Conservation (phyloP, 2,329 filamentous ascomycete genomes). For the Albifimbria verrucaria region DNA sequence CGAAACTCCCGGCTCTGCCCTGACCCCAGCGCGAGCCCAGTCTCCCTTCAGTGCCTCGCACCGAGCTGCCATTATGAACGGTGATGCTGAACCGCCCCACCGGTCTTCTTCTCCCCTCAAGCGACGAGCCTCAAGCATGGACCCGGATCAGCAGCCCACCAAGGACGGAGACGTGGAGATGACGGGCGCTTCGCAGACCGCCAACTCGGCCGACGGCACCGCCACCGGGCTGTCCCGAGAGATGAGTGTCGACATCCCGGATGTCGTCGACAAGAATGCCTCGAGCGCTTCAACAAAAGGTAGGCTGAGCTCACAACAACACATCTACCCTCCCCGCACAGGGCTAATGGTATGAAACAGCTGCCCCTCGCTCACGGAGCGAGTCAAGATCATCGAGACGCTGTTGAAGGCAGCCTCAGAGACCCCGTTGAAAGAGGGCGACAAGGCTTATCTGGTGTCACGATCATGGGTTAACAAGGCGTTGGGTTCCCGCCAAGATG, state of each 20-base stretch:
- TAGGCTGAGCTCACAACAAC: conserved; percentile 15
- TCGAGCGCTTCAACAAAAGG: conserved; percentile 18
- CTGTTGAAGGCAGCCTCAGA: conserved; percentile 53
- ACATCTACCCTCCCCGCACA: not conserved
- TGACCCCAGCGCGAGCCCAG: conserved; percentile 40
- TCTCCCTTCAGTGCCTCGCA: conserved; percentile 48
- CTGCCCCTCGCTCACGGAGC: conserved; percentile 44
- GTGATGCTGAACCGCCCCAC: conserved; percentile 53
- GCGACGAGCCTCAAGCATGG: conserved; percentile 61
- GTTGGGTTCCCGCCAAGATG: conserved; percentile 60
- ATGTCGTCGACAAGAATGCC: conserved; percentile 17
- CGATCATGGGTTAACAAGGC: conserved; percentile 75
- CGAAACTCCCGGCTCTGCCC: conserved; percentile 41
- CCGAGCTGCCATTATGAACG: conserved; percentile 57
- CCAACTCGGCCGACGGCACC: conserved; percentile 12
- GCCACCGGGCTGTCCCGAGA: conserved; percentile 28
- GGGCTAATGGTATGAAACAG: no score
- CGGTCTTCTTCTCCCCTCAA: conserved; percentile 64
- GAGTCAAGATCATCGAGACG: conserved; percentile 69
- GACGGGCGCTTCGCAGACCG: conserved; percentile 26
- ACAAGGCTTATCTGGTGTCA: conserved; percentile 75
- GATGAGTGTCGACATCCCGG: conserved; percentile 39
- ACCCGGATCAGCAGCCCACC: conserved; percentile 41
- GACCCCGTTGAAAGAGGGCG: conserved; percentile 61
- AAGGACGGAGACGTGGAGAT: conserved; percentile 45